Evolutionary conservation across 139 green algal genomes (phyloP), one percentile per base, ranked within the genome.

Genomic region (Gonium pectorale): DNA sequence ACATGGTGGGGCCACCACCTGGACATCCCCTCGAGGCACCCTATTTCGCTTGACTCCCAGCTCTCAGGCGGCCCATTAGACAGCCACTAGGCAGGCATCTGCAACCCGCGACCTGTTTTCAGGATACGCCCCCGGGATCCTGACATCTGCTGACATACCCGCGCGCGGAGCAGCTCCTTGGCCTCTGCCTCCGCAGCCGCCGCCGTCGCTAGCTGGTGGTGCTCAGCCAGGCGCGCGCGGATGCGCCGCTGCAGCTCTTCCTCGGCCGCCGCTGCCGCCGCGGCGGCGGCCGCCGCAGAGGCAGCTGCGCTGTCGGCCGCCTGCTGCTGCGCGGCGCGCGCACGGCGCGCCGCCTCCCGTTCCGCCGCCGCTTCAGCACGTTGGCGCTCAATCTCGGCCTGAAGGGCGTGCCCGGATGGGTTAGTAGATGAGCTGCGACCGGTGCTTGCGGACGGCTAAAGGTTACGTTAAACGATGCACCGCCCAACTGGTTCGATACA

Each of bases 371-470:
- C 75, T 21, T 83, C 59, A 0, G 75, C 75, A 19, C 75, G 75
- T 31, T 83, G 75, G 22, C 75, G 40, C 75, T 71, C 75, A 15
- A 83, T 83, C 31, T 83, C 75, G 2, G 59, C 75, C 75, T 83
- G 64, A 19, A 40, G 17, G 27, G 26, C 4, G 29, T 40, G n/a
- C n/a, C n/a, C n/a, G n/a, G n/a, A n/a, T n/a, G n/a, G n/a, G n/a
- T n/a, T n/a, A n/a, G n/a, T n/a, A n/a, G n/a, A n/a, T n/a, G n/a
- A n/a, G n/a, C n/a, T n/a, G n/a, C n/a, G n/a, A n/a, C n/a, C n/a
- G n/a, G n/a, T n/a, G n/a, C n/a, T n/a, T n/a, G n/a, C n/a, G n/a
- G n/a, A n/a, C n/a, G n/a, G n/a, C n/a, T n/a, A n/a, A n/a, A n/a
- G n/a, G n/a, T n/a, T n/a, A n/a, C n/a, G n/a, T n/a, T n/a, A n/a